A percentile compares a stretch with the other conserved stretches of the same genome.
These are phyloP conservation scores for Hypoxylon sp. DNA, from an alignment of 2,329 filamentous ascomycete species.

Conservation along the genomic window DNA sequence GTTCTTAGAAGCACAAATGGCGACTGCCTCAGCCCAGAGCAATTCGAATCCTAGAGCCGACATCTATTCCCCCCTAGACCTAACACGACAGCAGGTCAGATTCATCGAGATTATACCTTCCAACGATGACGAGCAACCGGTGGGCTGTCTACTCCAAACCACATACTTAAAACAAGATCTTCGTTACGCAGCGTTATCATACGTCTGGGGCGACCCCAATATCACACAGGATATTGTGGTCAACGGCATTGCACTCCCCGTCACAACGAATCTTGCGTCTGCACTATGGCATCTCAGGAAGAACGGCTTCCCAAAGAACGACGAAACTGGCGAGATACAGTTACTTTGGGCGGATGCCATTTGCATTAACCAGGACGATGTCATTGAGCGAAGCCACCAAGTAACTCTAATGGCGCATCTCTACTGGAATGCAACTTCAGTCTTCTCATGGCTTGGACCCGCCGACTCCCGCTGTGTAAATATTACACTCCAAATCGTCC, in stretches of 20 bases:
- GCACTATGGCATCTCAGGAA: slow-evolving; percentile 11
- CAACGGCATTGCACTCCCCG: not conserved
- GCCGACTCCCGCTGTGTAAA: not conserved
- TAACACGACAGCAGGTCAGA: not conserved
- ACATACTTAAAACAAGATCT: not conserved
- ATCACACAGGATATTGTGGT: slow-evolving; percentile 13
- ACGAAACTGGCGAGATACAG: slow-evolving; percentile 1
- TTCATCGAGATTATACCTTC: slow-evolving; percentile 16
- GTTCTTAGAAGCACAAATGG: too few relatives aligned
- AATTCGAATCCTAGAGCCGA: too few relatives aligned
- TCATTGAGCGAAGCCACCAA: not conserved
- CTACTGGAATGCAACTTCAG: not conserved
- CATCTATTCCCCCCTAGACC: not conserved
- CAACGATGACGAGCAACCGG: not conserved
- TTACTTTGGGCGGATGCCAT: slow-evolving; percentile 22
- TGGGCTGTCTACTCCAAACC: not conserved
- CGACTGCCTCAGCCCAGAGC: too few relatives aligned
- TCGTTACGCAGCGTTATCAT: slow-evolving; percentile 18
- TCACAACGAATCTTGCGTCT: slow-evolving; percentile 11
- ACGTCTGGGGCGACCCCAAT: slow-evolving; percentile 17
- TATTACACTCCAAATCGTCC: not conserved
- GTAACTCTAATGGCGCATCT: too few relatives aligned
- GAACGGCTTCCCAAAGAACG: not conserved
- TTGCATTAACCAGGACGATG: not conserved
- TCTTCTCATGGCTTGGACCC: not conserved